Evolutionary conservation across 495 filamentous ascomycete genomes (phyloP), one percentile per base, ranked within the genome.

Genomic region (Hypomontagnella submonticulosa): DNA sequence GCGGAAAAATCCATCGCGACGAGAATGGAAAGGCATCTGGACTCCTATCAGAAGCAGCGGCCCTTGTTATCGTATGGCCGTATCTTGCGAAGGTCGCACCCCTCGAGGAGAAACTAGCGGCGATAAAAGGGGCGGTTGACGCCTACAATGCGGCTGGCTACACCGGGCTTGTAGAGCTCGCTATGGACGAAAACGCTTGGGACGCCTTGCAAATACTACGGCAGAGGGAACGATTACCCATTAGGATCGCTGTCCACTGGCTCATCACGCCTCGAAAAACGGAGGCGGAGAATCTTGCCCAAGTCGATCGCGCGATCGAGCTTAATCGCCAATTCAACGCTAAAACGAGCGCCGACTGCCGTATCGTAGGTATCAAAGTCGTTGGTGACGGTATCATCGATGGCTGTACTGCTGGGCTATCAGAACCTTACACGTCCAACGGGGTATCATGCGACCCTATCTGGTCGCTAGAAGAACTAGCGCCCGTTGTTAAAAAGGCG

Each of bases 301-400:
- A 87, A 60, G 83, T 90, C 0, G 84, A 89, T 30, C 79, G 83
- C 9, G 88, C 88, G 0, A 84, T 85, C 40, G 84, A 84, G 59
- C 71, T 89, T 2, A 76, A 79, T 13, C 46, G 59, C 8, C 48
- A 81, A 49, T 85, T 78, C 65, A 85, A 83, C 50, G 71, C 74
- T 2, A 10, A 61, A 0, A 83, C 78, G 1, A 79, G 73, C 12
- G 85, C 83, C 0, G 80, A 84, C 41, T 85, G 87, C 48, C 76
- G 84, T 27, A 74, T 90, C 12, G 80, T 84, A 1, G 88, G 88
- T n/a, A 83, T 89, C 66, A 90, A 90, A 61, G 75, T 90, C 16
- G 89, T 90, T 41, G 87, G 86, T 57, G 88, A 90, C 55, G 88
- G 88, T 0, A 85, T 89, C 7, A 78, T 90, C 42, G 88, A 90